phyloP scores from a whole-genome alignment of 352 stramenopile genomes.

The Salisapilia sapeloensis region DNA sequence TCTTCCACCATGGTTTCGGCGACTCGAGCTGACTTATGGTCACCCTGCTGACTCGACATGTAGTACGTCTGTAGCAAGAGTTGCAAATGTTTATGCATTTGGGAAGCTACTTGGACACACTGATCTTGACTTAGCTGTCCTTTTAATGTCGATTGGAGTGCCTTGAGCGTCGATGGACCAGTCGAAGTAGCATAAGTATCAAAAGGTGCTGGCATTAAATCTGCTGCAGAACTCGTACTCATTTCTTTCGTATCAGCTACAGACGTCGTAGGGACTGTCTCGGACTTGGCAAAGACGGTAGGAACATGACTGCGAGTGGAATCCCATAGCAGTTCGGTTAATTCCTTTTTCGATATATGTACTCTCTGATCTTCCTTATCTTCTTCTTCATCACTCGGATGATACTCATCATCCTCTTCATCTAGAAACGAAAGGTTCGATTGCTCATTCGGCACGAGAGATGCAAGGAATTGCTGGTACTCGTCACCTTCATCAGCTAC shows the following conservation, averaged over 20 bases:
- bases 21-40: constrained; percentile 1
- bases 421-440: constrained; percentile 68
- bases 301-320: constrained; percentile 42
- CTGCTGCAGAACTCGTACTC: too few species aligned
- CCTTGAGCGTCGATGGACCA: neutral
- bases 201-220: neutral
- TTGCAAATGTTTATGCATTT: constrained; percentile 82
- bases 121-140: constrained; percentile 37
- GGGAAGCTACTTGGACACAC: constrained; percentile 65
- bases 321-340: constrained; percentile 68
- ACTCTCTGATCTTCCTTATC: constrained; percentile 24
- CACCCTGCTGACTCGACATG: constrained; percentile 12
- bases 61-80: constrained; percentile 60
- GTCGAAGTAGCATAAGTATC: neutral
- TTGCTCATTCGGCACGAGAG: constrained; percentile 49
- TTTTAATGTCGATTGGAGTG: neutral
- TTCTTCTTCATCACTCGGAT: constrained; percentile 49
- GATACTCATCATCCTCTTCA: constrained; percentile 75
- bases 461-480: constrained; percentile 74
- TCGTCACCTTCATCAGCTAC: constrained; percentile 13
- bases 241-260: too few species aligned
- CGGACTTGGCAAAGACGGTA: neutral
- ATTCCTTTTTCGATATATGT: constrained; percentile 63
- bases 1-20: constrained; percentile 39
- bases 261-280: neutral